phyloP scores from a whole-genome alignment of 805 yeast genomes.

The Deakozyma indianensis region DNA sequence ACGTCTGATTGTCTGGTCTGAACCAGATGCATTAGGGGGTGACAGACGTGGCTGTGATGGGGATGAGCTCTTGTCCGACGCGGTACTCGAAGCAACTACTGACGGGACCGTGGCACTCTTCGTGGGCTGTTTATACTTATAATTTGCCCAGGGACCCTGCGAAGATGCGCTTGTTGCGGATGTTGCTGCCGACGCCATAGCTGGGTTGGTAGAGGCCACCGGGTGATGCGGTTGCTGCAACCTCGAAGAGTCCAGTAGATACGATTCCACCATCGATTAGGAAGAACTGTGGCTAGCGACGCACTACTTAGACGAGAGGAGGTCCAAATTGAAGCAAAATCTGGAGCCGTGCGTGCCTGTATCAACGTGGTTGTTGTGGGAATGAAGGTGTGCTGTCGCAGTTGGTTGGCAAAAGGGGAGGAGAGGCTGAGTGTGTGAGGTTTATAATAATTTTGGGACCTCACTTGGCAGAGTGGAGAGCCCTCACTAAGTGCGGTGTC shows the following conservation, averaged over 20 bases:
- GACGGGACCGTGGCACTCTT: too few relatives aligned
- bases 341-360: too few relatives aligned
- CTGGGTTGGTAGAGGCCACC: not conserved
- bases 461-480: too few relatives aligned
- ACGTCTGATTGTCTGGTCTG: not conserved
- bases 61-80: not conserved
- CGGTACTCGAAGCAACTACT: not conserved
- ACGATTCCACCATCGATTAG: not conserved
- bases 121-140: not conserved
- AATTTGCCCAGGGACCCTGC: not conserved
- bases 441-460: not conserved
- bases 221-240: not conserved
- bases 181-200: not conserved
- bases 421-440: not conserved
- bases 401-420: not conserved
- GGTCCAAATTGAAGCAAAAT: too few relatives aligned
- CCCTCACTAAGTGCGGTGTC: too few relatives aligned
- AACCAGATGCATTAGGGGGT: not conserved
- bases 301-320: too few relatives aligned
- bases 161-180: not conserved
- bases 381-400: too few relatives aligned
- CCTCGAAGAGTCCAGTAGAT: not conserved
- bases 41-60: not conserved
- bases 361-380: too few relatives aligned
- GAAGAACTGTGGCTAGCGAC: not conserved